Evolutionary conservation across 2,329 filamentous ascomycete genomes (phyloP).

Genomic region (Emericellopsis atlantica): DNA sequence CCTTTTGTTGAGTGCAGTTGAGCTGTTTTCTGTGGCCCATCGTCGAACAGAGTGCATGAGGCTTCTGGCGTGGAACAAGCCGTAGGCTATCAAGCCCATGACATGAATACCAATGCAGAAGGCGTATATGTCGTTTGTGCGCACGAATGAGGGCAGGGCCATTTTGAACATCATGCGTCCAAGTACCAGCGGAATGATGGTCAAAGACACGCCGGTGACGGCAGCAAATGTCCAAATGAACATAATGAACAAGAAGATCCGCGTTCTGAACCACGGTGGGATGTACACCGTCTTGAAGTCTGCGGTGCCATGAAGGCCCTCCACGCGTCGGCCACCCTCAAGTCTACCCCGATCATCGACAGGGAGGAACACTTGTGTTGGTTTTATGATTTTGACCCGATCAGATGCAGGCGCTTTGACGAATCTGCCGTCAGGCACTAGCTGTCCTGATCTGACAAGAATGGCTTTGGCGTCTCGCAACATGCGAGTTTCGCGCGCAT

Average conservation of each 20-base stretch:
- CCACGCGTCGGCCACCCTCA: slow-evolving; percentile 38
- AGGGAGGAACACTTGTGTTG: slow-evolving; percentile 65
- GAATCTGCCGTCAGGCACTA: slow-evolving; percentile 65
- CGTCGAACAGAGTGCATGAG: slow-evolving; percentile 18
- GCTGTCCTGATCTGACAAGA: slow-evolving; percentile 34
- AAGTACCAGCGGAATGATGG: slow-evolving; percentile 75
- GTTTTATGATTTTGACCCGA: slow-evolving; percentile 86
- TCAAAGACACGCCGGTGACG: slow-evolving; percentile 70
- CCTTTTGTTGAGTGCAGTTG: background rate
- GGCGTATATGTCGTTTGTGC: slow-evolving; percentile 90
- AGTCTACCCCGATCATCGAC: slow-evolving; percentile 54
- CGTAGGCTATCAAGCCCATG: slow-evolving; percentile 56
- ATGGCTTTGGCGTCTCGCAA: slow-evolving; percentile 25
- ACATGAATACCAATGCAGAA: slow-evolving; percentile 85
- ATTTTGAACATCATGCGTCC: slow-evolving; percentile 67
- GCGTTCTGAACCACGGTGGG: slow-evolving; percentile 69
- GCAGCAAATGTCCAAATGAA: slow-evolving; percentile 92
- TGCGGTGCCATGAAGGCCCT: slow-evolving; percentile 39
- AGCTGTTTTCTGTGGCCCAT: slow-evolving; percentile 9
- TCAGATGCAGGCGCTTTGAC: slow-evolving; percentile 91
- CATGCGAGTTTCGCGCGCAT: slow-evolving; percentile 19
- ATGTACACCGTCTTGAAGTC: slow-evolving; percentile 66
- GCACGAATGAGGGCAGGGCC: slow-evolving; percentile 57
- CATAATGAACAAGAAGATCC: slow-evolving; percentile 76
- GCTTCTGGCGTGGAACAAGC: slow-evolving; percentile 35